Evolutionary conservation across 2,329 filamentous ascomycete species (phyloP).

Genomic region (Colletotrichum sidae): DNA sequence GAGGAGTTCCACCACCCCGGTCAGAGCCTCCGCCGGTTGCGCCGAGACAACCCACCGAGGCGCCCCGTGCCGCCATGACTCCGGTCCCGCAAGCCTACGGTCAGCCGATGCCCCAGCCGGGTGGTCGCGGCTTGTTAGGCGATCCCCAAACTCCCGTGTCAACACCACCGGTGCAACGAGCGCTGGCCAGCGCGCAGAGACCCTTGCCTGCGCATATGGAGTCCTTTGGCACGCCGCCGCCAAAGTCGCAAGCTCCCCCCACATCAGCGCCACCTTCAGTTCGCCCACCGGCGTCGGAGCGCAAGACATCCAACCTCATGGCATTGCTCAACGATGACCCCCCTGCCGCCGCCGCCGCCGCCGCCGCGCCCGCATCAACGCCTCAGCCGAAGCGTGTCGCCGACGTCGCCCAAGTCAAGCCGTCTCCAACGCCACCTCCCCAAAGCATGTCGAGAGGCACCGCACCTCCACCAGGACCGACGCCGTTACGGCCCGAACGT

Average conservation of each 20-base stretch:
- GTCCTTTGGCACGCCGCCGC: conserved; percentile 46
- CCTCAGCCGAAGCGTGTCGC: conserved; percentile 59
- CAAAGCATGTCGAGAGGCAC: conserved; percentile 56
- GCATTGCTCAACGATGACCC: conserved; percentile 72
- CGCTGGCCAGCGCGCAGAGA: conserved; percentile 38
- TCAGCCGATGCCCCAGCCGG: conserved; percentile 53
- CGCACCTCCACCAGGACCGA: conserved; percentile 50
- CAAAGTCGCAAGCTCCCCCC: conserved; percentile 49
- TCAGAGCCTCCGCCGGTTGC: conserved; percentile 55
- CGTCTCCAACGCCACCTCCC: conserved; percentile 63
- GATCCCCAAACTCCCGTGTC: conserved; percentile 49
- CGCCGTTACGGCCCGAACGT: conserved; percentile 62
- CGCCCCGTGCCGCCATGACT: conserved; percentile 48
- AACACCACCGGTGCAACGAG: conserved; percentile 42
- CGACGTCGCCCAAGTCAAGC: conserved; percentile 58
- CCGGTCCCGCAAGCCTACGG: conserved; percentile 49
- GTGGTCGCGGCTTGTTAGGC: conserved; percentile 53
- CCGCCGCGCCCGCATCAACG: conserved; percentile 25
- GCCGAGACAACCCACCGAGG: conserved; percentile 55
- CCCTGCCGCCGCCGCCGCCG: conserved; percentile 53
- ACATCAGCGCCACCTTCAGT: conserved; percentile 53
- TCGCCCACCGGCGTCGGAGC: conserved; percentile 57
- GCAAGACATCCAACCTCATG: conserved; percentile 74
- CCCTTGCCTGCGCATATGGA: conserved; percentile 47
- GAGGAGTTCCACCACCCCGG: conserved; percentile 51